A percentile compares a stretch with the other conserved stretches of the same genome.
phyloP scores from a whole-genome alignment of 257 asterid genomes.

The Scutellaria galericulata region DNA sequence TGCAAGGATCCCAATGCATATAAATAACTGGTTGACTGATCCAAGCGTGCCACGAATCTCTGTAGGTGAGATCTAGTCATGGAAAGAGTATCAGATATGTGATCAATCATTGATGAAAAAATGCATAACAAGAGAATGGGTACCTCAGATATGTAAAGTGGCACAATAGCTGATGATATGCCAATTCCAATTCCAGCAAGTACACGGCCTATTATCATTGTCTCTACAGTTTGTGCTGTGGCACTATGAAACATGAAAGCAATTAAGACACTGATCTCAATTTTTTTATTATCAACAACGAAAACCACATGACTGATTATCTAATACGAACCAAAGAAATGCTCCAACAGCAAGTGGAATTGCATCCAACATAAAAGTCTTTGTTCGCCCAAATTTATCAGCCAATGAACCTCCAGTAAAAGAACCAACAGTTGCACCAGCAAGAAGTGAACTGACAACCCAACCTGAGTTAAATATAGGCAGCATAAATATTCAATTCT shows the following conservation, averaged over 20 bases:
- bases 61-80: constrained; percentile 85
- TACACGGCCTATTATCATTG: constrained; percentile 90
- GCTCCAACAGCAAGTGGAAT: constrained; percentile 90
- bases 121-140: constrained; percentile 13
- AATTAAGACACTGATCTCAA: constrained; percentile 22
- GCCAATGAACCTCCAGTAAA: constrained; percentile 98
- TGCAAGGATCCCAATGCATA: constrained; percentile 92
- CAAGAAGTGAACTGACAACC: constrained; percentile 96
- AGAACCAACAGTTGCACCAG: constrained; percentile 98
- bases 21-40: constrained; percentile 87
- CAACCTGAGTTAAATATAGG: constrained; percentile 61
- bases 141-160: constrained; percentile 99
- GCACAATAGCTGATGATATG: constrained; percentile 95
- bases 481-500: constrained; percentile 24
- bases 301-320: constrained; percentile 23
- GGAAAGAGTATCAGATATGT: constrained; percentile 41
- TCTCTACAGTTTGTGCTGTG: constrained; percentile 78
- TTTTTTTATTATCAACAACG: constrained; percentile 16
- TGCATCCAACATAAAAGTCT: constrained; percentile 87
- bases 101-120: constrained; percentile 23
- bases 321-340: constrained; percentile 73
- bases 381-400: constrained; percentile 92
- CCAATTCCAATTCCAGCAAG: constrained; percentile 96
- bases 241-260: constrained; percentile 54
- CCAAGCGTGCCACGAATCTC: constrained; percentile 99